These are phyloP conservation scores for Aspergillus biplanus DNA, from an alignment of 495 filamentous ascomycete species.

Conservation along the genomic window DNA sequence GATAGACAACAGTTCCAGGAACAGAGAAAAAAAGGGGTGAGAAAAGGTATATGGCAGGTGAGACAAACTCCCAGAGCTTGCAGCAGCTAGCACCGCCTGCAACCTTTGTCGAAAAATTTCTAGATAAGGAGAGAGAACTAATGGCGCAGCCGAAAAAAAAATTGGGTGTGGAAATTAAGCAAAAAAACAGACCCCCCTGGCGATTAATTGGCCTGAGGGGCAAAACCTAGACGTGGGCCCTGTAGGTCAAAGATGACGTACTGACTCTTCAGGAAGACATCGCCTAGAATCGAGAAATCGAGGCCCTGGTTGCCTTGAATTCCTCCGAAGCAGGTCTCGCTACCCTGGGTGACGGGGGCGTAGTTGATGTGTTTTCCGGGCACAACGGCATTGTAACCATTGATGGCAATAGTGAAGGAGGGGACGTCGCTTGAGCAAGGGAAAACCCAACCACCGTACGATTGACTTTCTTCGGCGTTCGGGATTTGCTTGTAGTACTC, in stretches of 20 bases:
- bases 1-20: neutral
- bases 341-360: conserved; percentile 42
- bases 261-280: conserved; percentile 78
- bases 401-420: conserved; percentile 62
- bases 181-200: neutral
- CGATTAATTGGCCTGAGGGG: conserved; percentile 38
- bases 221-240: conserved; percentile 64
- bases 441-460: conserved; percentile 68
- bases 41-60: neutral
- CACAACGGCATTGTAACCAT: conserved; percentile 47
- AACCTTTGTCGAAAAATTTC: no score
- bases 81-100: no score
- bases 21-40: neutral
- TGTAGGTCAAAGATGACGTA: conserved; percentile 74
- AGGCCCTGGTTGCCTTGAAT: conserved; percentile 66
- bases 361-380: conserved; percentile 50
- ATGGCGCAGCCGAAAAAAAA: neutral
- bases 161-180: neutral
- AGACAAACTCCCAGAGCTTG: neutral
- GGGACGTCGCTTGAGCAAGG: conserved; percentile 66
- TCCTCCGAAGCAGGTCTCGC: conserved; percentile 63
- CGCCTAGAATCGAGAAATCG: conserved; percentile 72
- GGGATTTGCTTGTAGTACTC: conserved; percentile 66
- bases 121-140: neutral
- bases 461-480: conserved; percentile 49